Evolutionary conservation across 2,329 filamentous ascomycete species (phyloP).

Genomic region (Graphiopsis chlorocephala): DNA sequence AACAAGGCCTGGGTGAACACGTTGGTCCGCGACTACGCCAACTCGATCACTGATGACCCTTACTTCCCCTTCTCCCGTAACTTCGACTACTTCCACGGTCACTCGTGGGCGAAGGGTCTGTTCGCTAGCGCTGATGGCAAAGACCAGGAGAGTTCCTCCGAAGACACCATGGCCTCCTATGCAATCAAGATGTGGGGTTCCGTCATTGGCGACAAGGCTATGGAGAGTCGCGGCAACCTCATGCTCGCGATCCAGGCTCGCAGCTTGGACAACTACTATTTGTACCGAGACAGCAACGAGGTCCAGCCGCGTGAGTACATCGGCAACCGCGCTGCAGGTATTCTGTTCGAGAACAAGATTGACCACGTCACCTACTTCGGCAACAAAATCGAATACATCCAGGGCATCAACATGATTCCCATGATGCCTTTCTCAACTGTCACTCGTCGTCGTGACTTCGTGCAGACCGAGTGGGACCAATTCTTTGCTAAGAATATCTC

Average conservation of each 20-base stretch:
- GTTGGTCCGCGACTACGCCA: constrained; percentile 79
- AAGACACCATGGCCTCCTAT: constrained; percentile 85
- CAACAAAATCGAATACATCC: constrained; percentile 35
- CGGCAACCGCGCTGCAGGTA: constrained; percentile 68
- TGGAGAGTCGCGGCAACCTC: constrained; percentile 78
- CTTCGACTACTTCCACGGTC: constrained; percentile 94
- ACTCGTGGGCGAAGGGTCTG: constrained; percentile 86
- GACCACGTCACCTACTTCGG: constrained; percentile 93
- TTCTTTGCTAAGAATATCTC: constrained; percentile 68
- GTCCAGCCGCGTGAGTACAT: constrained; percentile 74
- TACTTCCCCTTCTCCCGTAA: constrained; percentile 78
- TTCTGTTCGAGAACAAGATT: constrained; percentile 85
- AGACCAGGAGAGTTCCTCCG: constrained; percentile 83
- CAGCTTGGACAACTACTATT: constrained; percentile 75
- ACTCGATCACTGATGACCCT: constrained; percentile 66
- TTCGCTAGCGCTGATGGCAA: constrained; percentile 71
- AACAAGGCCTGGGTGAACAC: constrained; percentile 81
- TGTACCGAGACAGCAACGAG: constrained; percentile 68
- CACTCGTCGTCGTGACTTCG: constrained; percentile 66
- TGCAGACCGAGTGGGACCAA: constrained; percentile 75
- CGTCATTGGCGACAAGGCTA: constrained; percentile 68
- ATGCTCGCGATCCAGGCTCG: constrained; percentile 77
- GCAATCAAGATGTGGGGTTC: constrained; percentile 92
- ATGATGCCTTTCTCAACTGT: constrained; percentile 66
- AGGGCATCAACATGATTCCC: constrained; percentile 82